A percentile compares a stretch with the other conserved stretches of the same genome.
phyloP scores from a whole-genome alignment of 2,329 filamentous ascomycete species.

The Botrytis medusae region DNA sequence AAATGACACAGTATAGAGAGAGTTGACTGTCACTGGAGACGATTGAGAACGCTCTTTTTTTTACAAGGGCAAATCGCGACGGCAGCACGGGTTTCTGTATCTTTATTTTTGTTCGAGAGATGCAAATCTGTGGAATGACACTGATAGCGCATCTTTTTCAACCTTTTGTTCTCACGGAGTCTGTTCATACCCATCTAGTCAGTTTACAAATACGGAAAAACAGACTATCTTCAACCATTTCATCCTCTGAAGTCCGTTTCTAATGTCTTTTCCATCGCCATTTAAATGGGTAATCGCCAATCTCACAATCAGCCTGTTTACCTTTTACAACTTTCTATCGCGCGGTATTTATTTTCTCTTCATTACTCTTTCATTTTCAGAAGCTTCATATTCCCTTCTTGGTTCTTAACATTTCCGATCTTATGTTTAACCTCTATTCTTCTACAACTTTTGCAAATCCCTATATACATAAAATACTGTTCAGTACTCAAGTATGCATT shows the following conservation, averaged over 20 bases:
- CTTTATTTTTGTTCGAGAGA: neutral
- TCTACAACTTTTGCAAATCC: accelerated
- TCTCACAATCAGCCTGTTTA: neutral
- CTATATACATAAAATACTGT: too few species aligned
- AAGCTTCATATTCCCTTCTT: too few species aligned
- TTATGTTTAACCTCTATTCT: too few species aligned
- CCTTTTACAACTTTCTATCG: too few species aligned
- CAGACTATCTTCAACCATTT: too few species aligned
- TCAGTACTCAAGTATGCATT: too few species aligned
- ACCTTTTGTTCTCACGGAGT: neutral
- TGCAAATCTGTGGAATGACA: neutral
- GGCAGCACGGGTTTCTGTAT: neutral
- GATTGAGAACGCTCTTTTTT: neutral
- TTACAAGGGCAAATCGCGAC: neutral
- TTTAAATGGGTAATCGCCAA: neutral
- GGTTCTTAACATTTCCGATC: too few species aligned
- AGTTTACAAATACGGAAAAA: neutral
- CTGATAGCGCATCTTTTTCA: neutral
- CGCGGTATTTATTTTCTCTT: too few species aligned
- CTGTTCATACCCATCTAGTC: neutral
- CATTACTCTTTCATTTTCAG: too few species aligned
- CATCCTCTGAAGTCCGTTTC: too few species aligned
- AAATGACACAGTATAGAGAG: too few species aligned
- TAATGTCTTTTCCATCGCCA: too few species aligned
- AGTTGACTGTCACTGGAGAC: neutral